Base-by-base conservation (phyloP, 805 yeast genomes). In the Wickerhamiella cacticola region DNA sequence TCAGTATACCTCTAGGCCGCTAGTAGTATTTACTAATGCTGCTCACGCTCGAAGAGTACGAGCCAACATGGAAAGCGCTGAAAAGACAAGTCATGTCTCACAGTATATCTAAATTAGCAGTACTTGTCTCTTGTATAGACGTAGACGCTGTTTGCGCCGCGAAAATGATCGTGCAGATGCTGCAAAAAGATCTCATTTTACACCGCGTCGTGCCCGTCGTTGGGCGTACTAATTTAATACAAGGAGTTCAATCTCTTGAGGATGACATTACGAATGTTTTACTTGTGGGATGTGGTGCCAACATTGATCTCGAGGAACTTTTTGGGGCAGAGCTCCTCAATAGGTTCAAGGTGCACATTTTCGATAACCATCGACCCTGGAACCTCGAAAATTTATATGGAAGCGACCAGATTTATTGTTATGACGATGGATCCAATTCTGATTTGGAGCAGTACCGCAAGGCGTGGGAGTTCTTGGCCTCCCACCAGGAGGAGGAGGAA, bases 361-460 rank as follows among this genome's bases (percentile, higher is more conserved):
- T 92, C 48, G 99, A 92, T 64, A 87, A 95, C 2, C 92, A 83
- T 54, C 69, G 97, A 53, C 99, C 98, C 3, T 92, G 98, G 97
- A 88, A 88, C 64, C 68, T 92, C 53, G 95, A 88, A 61, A 92
- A 92, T 60, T 59, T 92, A 41, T 88, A 83, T 69, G 96, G 95
- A 1, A 79, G 89, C 5, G 76, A 77, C 8, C 71, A 77, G 53
- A 76, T 92, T 5, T 49, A 60, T 5, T 88, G 97, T 63, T 74
- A 88, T 51, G 97, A 88, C 59, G 97, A 89, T 61, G 96, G 95
- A 0, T 68, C 69, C 41, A 71, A 82, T 1, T 83, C 80, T 26
- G 78, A 75, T 45, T 62, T 88, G 46, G 52, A 52, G 12, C 62
- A 66, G 4, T 87, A 82, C 57, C 73, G 71, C 52, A 64, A 65